A percentile compares a stretch with the other conserved stretches of the same genome.
phyloP scores from a whole-genome alignment of 164 flowering plant species.

The Nelumbo lutea region DNA sequence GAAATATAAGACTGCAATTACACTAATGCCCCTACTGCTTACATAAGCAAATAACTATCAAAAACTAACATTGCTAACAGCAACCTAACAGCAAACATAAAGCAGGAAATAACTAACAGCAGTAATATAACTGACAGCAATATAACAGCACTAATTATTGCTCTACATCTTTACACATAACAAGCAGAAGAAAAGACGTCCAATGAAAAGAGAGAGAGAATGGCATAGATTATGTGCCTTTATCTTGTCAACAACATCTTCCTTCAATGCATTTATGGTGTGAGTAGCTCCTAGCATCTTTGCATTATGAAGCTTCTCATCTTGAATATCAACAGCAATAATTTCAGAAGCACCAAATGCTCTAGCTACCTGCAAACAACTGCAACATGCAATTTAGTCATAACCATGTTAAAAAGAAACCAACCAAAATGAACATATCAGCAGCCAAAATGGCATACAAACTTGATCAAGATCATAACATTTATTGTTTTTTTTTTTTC shows the following conservation, averaged over 20 bases:
- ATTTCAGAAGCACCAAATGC: constrained; percentile 95
- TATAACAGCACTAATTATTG: too few relatives aligned
- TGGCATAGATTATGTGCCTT: constrained; percentile 32
- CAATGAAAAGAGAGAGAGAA: constrained; percentile 1
- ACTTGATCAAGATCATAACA: neutral
- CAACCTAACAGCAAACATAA: too few relatives aligned
- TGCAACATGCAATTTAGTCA: constrained; percentile 34
- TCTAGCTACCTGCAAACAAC: constrained; percentile 97
- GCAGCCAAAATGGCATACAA: neutral
- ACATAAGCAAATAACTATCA: too few relatives aligned
- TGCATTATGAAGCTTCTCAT: constrained; percentile 81
- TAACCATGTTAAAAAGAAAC: constrained; percentile 6
- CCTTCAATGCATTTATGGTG: constrained; percentile 67
- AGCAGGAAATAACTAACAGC: too few relatives aligned
- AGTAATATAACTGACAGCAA: too few relatives aligned
- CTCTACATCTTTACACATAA: too few relatives aligned
- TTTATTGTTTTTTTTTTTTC: too few relatives aligned
- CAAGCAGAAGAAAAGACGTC: neutral
- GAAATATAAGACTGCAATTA: too few relatives aligned
- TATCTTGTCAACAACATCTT: constrained; percentile 73
- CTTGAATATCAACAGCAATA: constrained; percentile 94
- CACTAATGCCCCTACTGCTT: too few relatives aligned
- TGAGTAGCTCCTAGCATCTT: constrained; percentile 86
- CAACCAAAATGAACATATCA: neutral
- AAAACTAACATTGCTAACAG: too few relatives aligned